Percentiles rank a stretch among this genome's conserved stretches.
These are phyloP conservation scores for Cladophialophora carrionii DNA, from an alignment of 2,329 filamentous ascomycete genomes.

Conservation along the genomic window DNA sequence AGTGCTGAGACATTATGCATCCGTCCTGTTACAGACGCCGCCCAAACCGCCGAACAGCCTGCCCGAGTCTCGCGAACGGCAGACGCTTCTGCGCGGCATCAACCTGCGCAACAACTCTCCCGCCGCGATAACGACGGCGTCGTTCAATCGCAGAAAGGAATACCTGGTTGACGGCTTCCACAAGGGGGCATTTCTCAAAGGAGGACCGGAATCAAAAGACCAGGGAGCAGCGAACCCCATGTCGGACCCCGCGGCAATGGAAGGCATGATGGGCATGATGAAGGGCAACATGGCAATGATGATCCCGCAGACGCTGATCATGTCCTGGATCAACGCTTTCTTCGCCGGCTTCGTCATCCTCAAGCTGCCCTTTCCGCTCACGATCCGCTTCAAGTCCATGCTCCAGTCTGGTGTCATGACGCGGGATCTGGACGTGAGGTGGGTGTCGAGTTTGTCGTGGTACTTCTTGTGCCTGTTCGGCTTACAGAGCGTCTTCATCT, in stretches of 20 bases:
- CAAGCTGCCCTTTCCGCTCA: slow-evolving; percentile 96
- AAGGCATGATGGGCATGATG: slow-evolving; percentile 99
- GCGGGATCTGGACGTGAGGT: slow-evolving; percentile 92
- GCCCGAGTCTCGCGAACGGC: slow-evolving; percentile 71
- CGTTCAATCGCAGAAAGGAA: slow-evolving; percentile 80
- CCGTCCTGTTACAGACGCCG: slow-evolving; percentile 80
- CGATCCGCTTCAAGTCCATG: slow-evolving; percentile 99
- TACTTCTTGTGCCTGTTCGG: slow-evolving; percentile 98
- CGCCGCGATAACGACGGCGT: slow-evolving; percentile 73
- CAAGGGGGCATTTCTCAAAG: slow-evolving; percentile 83
- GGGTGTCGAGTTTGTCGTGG: slow-evolving; percentile 98
- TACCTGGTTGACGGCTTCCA: slow-evolving; percentile 80
- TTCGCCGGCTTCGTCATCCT: slow-evolving; percentile 98
- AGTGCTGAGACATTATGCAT: slow-evolving; percentile 93
- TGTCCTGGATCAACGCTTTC: slow-evolving; percentile 99
- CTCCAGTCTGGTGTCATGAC: slow-evolving; percentile 95
- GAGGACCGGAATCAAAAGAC: slow-evolving; percentile 75
- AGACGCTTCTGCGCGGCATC: slow-evolving; percentile 79
- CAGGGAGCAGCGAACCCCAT: slow-evolving; percentile 92
- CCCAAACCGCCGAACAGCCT: slow-evolving; percentile 76
- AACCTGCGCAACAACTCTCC: slow-evolving; percentile 81
- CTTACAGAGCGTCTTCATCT: slow-evolving; percentile 94
- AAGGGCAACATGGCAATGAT: slow-evolving; percentile 99
- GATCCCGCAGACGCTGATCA: slow-evolving; percentile 96
- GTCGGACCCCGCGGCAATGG: slow-evolving; percentile 94